Percentiles rank a stretch among this genome's conserved stretches.
Conservation (phyloP, 345 rosid genomes). For the Eucalyptus marginata region DNA sequence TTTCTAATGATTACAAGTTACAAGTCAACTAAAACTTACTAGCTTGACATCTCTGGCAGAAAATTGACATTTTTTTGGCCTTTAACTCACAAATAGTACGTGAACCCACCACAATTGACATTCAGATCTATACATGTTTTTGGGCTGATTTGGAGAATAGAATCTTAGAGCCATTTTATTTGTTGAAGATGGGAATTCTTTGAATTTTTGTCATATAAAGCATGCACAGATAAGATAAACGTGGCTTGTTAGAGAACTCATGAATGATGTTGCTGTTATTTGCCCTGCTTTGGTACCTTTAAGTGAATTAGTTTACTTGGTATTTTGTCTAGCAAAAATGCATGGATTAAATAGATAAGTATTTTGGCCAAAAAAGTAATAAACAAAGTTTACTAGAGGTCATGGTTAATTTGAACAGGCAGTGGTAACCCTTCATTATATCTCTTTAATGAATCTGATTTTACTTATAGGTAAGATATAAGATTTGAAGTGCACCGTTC, state of each 20-base stretch:
- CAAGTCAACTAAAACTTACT: background rate
- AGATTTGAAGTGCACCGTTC: background rate
- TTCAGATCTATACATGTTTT: background rate
- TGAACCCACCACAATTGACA: background rate
- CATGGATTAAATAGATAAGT: background rate
- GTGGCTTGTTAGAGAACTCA: too few relatives aligned
- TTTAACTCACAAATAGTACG: background rate
- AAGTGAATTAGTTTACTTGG: background rate
- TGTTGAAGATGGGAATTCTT: background rate
- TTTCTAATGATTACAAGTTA: background rate
- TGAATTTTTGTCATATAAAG: background rate
- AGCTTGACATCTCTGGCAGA: background rate
- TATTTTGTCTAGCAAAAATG: background rate
- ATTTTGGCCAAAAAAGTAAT: background rate
- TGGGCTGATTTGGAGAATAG: background rate
- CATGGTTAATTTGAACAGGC: background rate
- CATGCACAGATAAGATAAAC: background rate
- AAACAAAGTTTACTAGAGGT: background rate
- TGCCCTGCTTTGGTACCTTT: background rate
- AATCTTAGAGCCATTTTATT: background rate
- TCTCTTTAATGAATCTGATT: background rate
- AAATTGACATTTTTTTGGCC: background rate
- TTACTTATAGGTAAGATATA: background rate
- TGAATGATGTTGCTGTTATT: background rate
- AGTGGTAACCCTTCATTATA: background rate